Evolutionary conservation across 768 basidiomycete genomes (phyloP).

Genomic region (Termitomyces sp.): DNA sequence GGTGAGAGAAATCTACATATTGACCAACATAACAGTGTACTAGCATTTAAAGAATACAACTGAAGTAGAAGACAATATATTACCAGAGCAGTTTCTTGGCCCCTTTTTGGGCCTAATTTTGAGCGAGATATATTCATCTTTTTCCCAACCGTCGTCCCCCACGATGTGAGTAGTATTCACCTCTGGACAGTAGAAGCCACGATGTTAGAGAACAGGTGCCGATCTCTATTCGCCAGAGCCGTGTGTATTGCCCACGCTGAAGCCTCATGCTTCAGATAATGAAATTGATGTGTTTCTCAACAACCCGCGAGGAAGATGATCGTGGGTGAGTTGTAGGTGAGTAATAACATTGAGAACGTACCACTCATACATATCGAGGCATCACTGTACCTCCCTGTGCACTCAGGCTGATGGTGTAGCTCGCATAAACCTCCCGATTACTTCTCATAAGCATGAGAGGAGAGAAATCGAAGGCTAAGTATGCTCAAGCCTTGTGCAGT

Average conservation of each 20-base stretch:
- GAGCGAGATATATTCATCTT: conserved; percentile 44
- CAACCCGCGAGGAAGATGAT: background rate
- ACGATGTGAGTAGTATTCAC: conserved; percentile 35
- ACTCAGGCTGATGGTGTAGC: background rate
- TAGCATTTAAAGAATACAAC: no score
- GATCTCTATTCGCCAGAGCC: conserved; percentile 10
- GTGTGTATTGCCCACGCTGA: background rate
- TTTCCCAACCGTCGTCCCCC: conserved; percentile 27
- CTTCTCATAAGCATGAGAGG: conserved; percentile 5
- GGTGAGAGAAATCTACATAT: no score
- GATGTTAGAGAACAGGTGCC: background rate
- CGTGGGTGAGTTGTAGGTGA: background rate
- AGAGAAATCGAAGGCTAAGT: conserved; percentile 7
- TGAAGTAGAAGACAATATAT: no score
- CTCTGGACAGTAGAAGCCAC: background rate
- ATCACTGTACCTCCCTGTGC: no score
- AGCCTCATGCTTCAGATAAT: conserved; percentile 11
- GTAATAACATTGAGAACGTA: no score
- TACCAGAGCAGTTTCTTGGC: background rate
- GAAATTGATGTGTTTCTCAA: conserved; percentile 10
- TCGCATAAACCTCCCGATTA: background rate
- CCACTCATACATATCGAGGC: conserved; percentile 29
- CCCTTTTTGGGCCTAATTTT: conserved; percentile 26
- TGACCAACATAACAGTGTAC: no score
- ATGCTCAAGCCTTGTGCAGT: conserved; percentile 2